Evolutionary conservation across 345 rosid genomes (phyloP), one percentile per base, ranked within the genome.

Genomic region (Corchorus olitorius): DNA sequence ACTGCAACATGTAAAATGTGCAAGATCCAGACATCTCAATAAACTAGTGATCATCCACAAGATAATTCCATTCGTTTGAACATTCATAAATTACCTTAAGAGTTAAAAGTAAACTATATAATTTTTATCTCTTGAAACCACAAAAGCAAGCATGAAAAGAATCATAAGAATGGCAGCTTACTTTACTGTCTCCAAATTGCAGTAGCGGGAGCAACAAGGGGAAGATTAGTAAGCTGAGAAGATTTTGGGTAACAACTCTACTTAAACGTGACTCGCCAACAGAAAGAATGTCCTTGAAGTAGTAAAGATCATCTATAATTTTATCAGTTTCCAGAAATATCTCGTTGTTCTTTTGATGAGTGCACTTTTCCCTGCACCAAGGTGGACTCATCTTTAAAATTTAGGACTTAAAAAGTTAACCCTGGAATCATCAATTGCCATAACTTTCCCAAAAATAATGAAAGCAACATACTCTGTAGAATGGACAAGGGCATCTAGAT

Each of bases 281-380:
- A 19, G 72, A 83, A 70, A 87, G 79, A 70, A 90, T 77, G 83
- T 90, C 94, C 85, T 88, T 88, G 15, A 86, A 83, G 84, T 89
- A 89, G 88, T 87, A 91, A 34, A 91, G 81, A 73, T 91, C 91
- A 72, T 91, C 95, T 56, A 79, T 83, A 64, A 89, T 77, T 81
- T 88, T 85, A 75, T 91, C 93, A 70, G 88, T 75, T 76, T 85
- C 84, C 73, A 81, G 56, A 74, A 81, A 82, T 53, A 91, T 70
- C 48, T 76, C 79, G 66, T 75, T 79, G 73, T 72, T 81, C 77
- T 75, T 84, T 71, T 76, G 79, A 63, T 43, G 34, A 78, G 69
- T 67, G 69, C 54, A 46, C 34, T 53, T 79, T 75, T 82, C 86
- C 74, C 93, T 89, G 88, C 87, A 79, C 52, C 78, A 80, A 64